Base-by-base conservation (phyloP, 176 grass and related monocot species). In the Pharus latifolius region DNA sequence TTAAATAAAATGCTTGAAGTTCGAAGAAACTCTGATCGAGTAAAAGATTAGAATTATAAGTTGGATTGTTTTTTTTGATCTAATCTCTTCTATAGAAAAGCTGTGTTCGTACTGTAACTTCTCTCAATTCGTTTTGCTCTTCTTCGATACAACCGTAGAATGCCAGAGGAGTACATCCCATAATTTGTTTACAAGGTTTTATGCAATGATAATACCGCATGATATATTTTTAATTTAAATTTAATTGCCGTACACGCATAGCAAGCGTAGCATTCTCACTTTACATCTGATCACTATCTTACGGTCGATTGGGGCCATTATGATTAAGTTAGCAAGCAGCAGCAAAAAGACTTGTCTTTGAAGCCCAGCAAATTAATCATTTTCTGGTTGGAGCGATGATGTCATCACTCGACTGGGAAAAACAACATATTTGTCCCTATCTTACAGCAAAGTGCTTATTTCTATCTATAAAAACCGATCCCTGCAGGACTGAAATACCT, bases 161-260 rank as follows among this genome's bases (percentile, higher is more conserved):
- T 16, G 44, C 31, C 70, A 70, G 17, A 42, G 27, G 29, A 43
- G 37, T 38, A 40, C 64, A 63, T 30, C 10, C 22, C 45, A 74
- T n/a, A n/a, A n/a, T n/a, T 24, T 38, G 49, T 75, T 10, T 69
- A 30, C 20, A 70, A n/a, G n/a, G n/a, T n/a, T n/a, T n/a, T n/a
- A n/a, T n/a, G 49, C 53, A 63, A 65, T 49, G 49, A 37, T 63
- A 44, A n/a, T 71, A 18, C 16, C 51, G 20, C 22, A 63, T 8
- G 34, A 30, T 44, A 14, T 27, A 48, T 11, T 31, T 33, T 13
- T 10, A 44, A 46, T 20, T 48, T 28, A 37, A 55, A 55, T 68
- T 77, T 54, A 14, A 22, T 55, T 74, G 76, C 46, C 76, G 76
- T 85, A 80, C 62, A 80, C 76, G 76, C 82, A 40, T 85, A 64